phyloP scores from a whole-genome alignment of 2,329 filamentous ascomycete species.

The Nigrospora oryzae region DNA sequence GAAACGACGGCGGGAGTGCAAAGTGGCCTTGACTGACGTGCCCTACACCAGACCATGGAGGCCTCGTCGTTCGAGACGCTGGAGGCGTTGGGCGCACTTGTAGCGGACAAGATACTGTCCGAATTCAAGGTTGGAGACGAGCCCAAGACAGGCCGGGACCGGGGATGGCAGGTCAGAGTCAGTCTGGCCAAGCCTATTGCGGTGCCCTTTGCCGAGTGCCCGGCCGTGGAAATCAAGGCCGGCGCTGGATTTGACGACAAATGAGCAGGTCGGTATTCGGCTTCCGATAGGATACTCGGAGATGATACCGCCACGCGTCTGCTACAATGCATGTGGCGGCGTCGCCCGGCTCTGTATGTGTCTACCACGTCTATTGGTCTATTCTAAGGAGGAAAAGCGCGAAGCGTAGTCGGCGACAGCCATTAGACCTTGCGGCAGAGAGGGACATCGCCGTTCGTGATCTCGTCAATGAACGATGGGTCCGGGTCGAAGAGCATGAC shows the following conservation, averaged over 20 bases:
- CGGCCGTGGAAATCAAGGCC: constrained; percentile 51
- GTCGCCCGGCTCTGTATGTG: too few relatives aligned
- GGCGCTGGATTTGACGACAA: constrained; percentile 12
- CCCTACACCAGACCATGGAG: constrained; percentile 36
- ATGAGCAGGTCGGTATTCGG: too few relatives aligned
- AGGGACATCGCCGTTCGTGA: constrained; percentile 69
- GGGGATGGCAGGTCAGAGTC: constrained; percentile 48
- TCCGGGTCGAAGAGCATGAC: constrained; percentile 81
- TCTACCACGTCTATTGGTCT: too few relatives aligned
- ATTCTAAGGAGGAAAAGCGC: too few relatives aligned
- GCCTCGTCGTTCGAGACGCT: constrained; percentile 53
- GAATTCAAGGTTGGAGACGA: constrained; percentile 26
- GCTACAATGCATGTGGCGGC: too few relatives aligned
- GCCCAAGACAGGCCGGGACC: constrained; percentile 25
- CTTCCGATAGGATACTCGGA: too few relatives aligned
- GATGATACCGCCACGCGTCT: too few relatives aligned
- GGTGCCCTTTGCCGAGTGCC: constrained; percentile 63
- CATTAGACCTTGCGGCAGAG: constrained; percentile 37
- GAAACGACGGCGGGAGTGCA: not conserved
- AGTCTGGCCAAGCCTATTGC: constrained; percentile 65
- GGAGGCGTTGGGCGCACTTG: constrained; percentile 47
- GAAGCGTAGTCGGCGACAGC: not conserved
- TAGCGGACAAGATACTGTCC: constrained; percentile 35
- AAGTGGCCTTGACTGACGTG: not conserved
- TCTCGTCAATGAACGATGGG: constrained; percentile 53